Evolutionary conservation across 1,284 basidiomycete species (phyloP).

Genomic region (Boletus semigastroideus): DNA sequence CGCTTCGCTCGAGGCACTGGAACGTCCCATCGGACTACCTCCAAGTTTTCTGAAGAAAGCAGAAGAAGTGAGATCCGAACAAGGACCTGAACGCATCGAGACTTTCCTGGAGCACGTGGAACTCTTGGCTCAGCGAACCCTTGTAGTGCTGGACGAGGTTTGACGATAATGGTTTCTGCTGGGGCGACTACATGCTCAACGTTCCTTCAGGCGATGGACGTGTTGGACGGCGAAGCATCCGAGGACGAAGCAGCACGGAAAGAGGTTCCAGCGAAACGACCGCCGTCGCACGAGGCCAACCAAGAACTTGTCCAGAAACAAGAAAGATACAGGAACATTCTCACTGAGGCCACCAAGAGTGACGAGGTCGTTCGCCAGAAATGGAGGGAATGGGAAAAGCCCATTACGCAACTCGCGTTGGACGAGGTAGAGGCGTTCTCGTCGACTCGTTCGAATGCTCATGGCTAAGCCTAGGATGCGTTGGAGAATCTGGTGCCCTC

Average conservation of each 20-base stretch:
- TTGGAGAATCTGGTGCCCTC: conserved; percentile 70
- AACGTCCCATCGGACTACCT: conserved; percentile 85
- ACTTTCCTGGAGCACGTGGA: conserved; percentile 74
- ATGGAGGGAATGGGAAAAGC: conserved; percentile 86
- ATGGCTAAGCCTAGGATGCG: conserved; percentile 48
- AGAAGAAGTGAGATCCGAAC: conserved; percentile 79
- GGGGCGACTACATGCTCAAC: not conserved
- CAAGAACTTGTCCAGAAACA: conserved; percentile 69
- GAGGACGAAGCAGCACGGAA: conserved; percentile 77
- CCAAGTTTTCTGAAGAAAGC: conserved; percentile 86
- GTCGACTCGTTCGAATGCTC: not conserved
- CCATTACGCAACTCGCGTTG: conserved; percentile 68
- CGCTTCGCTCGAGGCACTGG: conserved; percentile 84
- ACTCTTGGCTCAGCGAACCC: conserved; percentile 63
- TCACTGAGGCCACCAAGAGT: conserved; percentile 71
- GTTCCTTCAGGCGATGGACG: conserved; percentile 72
- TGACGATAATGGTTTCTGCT: conserved; percentile 12
- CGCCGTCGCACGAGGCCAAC: conserved; percentile 81
- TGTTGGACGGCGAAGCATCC: conserved; percentile 85
- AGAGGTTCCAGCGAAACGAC: conserved; percentile 48
- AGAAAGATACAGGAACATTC: conserved; percentile 67
- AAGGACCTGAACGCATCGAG: conserved; percentile 74
- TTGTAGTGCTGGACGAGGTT: conserved; percentile 75
- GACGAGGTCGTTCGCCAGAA: conserved; percentile 77
- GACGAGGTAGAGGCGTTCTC: conserved; percentile 55